Percentiles rank a stretch among this genome's conserved stretches.
Conservation (phyloP, 306 rosid genomes). For the Adenanthera pavonina region DNA sequence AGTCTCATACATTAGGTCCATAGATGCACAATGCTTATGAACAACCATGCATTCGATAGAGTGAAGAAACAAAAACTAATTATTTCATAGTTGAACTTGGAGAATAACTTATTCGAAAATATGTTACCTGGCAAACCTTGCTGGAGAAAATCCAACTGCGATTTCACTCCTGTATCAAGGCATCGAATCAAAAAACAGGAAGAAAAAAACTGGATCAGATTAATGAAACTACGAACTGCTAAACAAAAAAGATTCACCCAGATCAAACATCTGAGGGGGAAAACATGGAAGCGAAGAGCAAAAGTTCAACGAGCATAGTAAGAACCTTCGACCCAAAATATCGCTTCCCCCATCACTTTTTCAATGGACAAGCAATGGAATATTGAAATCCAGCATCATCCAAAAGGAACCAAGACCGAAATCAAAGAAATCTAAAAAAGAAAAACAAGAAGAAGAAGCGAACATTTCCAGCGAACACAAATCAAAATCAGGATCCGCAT, state of each 20-base stretch:
- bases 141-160: slow-evolving; percentile 89
- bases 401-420: slow-evolving; percentile 38
- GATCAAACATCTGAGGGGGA: slow-evolving; percentile 36
- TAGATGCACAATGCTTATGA: slow-evolving; percentile 25
- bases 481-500: slow-evolving; percentile 44
- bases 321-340: slow-evolving; percentile 36
- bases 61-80: slow-evolving; percentile 26
- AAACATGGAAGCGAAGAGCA: slow-evolving; percentile 26
- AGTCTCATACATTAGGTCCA: slow-evolving; percentile 19
- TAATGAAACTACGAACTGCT: slow-evolving; percentile 15
- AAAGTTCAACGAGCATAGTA: slow-evolving; percentile 18
- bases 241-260: neutral
- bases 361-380: slow-evolving; percentile 22
- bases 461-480: slow-evolving; percentile 44
- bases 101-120: slow-evolving; percentile 21
- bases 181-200: slow-evolving; percentile 22
- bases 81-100: slow-evolving; percentile 14
- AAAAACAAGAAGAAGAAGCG: slow-evolving; percentile 31
- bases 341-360: slow-evolving; percentile 16
- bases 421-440: slow-evolving; percentile 36
- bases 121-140: slow-evolving; percentile 89
- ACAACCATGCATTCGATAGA: slow-evolving; percentile 21
- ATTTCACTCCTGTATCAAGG: slow-evolving; percentile 72
- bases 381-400: slow-evolving; percentile 37
- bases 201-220: slow-evolving; percentile 24